A percentile compares a stretch with the other conserved stretches of the same genome.
These are phyloP conservation scores for Mimosa bimucronata DNA, from an alignment of 306 rosid genomes.

Conservation along the genomic window DNA sequence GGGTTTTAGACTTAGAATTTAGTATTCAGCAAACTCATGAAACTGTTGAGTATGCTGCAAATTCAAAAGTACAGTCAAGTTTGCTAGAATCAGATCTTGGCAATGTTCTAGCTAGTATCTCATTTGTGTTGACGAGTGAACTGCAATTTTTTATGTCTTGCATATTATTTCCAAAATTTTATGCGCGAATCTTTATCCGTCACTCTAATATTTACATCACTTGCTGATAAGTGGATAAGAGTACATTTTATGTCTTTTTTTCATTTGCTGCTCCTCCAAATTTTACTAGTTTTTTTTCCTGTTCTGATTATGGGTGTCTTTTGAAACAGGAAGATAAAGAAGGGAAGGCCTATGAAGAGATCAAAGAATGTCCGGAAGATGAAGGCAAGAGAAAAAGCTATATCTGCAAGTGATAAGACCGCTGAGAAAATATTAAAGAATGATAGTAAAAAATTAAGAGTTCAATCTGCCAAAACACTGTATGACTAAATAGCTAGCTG, in stretches of 20 bases:
- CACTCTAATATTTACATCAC: neutral
- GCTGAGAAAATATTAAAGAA: constrained; percentile 59
- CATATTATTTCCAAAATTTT: constrained; percentile 6
- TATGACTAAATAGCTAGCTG: constrained; percentile 57
- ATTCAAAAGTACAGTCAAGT: neutral
- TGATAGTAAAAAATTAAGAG: constrained; percentile 67
- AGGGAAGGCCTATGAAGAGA: constrained; percentile 89
- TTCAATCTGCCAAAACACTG: constrained; percentile 73
- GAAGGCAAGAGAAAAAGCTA: constrained; percentile 74
- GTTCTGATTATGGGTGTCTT: constrained; percentile 32
- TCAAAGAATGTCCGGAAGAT: constrained; percentile 67
- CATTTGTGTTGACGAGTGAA: neutral
- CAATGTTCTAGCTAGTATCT: neutral
- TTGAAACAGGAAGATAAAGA: constrained; percentile 67
- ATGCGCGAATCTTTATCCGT: constrained; percentile 17
- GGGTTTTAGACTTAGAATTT: neutral
- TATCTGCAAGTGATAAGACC: constrained; percentile 58
- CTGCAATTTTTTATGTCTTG: neutral
- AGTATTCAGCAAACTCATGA: neutral
- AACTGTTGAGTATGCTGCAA: neutral
- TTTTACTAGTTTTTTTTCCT: neutral
- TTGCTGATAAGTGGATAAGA: neutral
- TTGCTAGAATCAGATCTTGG: neutral
- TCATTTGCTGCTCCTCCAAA: neutral
- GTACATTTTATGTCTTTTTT: neutral